Evolutionary conservation across 305 asterid genomes (phyloP), one percentile per base, ranked within the genome.

Genomic region (Andrographis paniculata): DNA sequence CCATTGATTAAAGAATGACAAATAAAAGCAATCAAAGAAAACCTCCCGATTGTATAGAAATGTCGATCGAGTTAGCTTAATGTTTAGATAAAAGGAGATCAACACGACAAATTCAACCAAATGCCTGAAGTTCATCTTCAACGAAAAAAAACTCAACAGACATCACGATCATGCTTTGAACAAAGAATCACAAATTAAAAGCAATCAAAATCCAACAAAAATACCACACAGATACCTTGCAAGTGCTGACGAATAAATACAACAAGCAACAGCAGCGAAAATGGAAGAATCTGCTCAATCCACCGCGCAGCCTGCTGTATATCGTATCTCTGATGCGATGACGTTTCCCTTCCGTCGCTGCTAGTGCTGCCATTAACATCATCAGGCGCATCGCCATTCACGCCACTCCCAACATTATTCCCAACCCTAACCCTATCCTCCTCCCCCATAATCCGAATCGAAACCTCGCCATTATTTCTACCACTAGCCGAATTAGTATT

Each of bases 281-380:
- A 82, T 2, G 89, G 94, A 61, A 79, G 83, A 64, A 82, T 61
- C 67, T 79, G 83, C 71, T 82, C 94, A 52, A 74, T 59, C 94
- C 87, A 76, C 56, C 94, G 49, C 2, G 84, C 86, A 23, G 67
- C 69, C 67, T 76, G 86, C 69, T 79, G 89, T 55, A 79, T 76
- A 66, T 79, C 94, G 57, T 79, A 76, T 49, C 91, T 79, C 74
- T 74, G 87, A 37, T 72, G 63, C 17, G 86, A 33, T 7, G 85
- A 61, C 20, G 61, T 43, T 31, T 64, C 64, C 58, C 59, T 67
- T 1, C 14, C 8, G 8, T 37, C 17, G 14, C 17, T 9, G 42
- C 1, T n/a, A 60, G 51, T 68, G 33, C 61, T 55, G 55, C 58
- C 69, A 47, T 44, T 65, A 37, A 64, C 80, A 49, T 39, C 59